Evolutionary conservation across 495 filamentous ascomycete species (phyloP), one percentile per base, ranked within the genome.

Genomic region (Cenococcum geophilum): DNA sequence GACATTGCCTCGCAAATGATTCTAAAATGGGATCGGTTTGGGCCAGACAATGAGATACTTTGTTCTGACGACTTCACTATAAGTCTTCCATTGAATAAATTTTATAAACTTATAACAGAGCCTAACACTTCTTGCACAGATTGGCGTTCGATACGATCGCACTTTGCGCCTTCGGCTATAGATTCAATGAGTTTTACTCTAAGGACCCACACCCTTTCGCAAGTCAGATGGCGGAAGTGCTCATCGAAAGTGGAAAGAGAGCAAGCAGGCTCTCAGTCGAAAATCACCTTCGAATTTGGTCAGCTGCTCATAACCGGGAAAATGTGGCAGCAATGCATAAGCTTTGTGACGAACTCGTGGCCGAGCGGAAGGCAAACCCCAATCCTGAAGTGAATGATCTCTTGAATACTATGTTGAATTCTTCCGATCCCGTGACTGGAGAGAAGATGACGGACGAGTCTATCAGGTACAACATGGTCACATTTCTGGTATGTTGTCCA

Each of bases 391-490:
- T 22, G 59, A 85, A 85, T 53, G 87, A 90, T 73, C 74, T 91
- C 10, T 72, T 89, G 5, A 81, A 82, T 64, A 82, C 83, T 3
- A 83, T 91, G 81, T 71, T 91, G 43, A 74, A 82, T 3, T 84
- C 83, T 10, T 77, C 76, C 0, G 88, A 90, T 68, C 76, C 82
- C 0, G 79, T 84, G 71, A 89, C 86, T 1, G 87, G 87, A 0
- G 70, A 82, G 55, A 79, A 79, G 16, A 76, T 91, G 68, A 77
- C 71, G 14, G 82, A 87, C 53, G 70, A 78, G 4, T 82, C 76
- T 51, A 86, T 89, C 66, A 76, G 84, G 22, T 76, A 89, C 69
- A 88, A 90, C 68, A 82, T 91, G 74, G 83, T 87, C 51, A 89
- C 86, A 0, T 89, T 89, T 64, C 70, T 89, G 63, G 83, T 87